phyloP scores from a whole-genome alignment of 2,329 filamentous ascomycete species.

The Sarocladium kiliense region DNA sequence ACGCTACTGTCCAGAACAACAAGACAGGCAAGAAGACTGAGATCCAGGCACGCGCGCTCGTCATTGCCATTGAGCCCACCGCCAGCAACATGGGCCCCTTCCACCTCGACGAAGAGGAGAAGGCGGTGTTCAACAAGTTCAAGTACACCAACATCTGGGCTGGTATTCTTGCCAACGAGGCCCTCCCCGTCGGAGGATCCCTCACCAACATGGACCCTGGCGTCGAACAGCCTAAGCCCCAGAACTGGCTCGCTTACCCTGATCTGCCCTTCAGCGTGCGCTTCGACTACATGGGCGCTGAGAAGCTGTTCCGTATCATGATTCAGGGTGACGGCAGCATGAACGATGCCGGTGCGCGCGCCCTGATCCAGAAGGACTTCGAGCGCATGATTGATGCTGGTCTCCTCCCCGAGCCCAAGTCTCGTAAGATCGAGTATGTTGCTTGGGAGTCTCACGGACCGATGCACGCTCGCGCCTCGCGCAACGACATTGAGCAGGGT shows the following conservation, averaged over 20 bases:
- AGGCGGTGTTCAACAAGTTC: slow-evolving; percentile 27
- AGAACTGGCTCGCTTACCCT: slow-evolving; percentile 16
- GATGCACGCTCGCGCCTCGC: slow-evolving; percentile 27
- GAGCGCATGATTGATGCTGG: slow-evolving; percentile 22
- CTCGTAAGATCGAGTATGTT: slow-evolving; percentile 23
- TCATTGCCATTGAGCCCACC: slow-evolving; percentile 31
- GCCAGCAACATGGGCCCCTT: slow-evolving; percentile 25
- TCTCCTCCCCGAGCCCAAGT: slow-evolving; percentile 16
- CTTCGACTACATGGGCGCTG: slow-evolving; percentile 25
- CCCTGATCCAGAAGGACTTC: slow-evolving; percentile 21
- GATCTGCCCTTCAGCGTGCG: slow-evolving; percentile 17
- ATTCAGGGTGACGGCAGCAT: slow-evolving; percentile 20
- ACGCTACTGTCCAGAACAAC: slow-evolving; percentile 20
- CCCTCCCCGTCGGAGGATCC: slow-evolving; percentile 16
- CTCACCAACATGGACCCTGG: slow-evolving; percentile 19
- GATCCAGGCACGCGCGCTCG: slow-evolving; percentile 27
- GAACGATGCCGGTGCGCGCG: slow-evolving; percentile 17
- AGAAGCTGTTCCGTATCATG: slow-evolving; percentile 25
- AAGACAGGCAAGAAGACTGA: slow-evolving; percentile 17
- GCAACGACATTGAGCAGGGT: slow-evolving; percentile 28
- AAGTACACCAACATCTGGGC: slow-evolving; percentile 26
- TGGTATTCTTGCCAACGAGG: slow-evolving; percentile 23
- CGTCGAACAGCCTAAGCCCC: slow-evolving; percentile 14
- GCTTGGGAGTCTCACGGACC: slow-evolving; percentile 30
- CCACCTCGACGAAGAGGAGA: slow-evolving; percentile 25